Percentiles rank a stretch among this genome's conserved stretches.
Evolutionary conservation across 2,329 filamentous ascomycete species (phyloP).

Genomic region (Gaeumannomyces sp.): DNA sequence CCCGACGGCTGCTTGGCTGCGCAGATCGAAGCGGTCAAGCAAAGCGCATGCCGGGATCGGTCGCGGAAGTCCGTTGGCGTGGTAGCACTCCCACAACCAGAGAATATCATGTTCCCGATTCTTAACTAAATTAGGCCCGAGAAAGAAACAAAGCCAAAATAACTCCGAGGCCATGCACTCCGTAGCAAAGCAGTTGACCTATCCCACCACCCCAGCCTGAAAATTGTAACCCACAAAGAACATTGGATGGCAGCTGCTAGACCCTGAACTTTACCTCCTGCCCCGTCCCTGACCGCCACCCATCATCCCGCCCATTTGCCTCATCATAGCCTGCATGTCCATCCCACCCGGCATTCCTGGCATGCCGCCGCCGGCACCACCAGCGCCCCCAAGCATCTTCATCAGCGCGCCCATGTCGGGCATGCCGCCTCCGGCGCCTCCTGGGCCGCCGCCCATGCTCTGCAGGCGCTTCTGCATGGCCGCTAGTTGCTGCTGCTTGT

Average conservation of each 20-base stretch:
- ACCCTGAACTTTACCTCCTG: slow-evolving; percentile 3
- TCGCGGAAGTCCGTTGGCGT: background rate
- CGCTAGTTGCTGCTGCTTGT: slow-evolving; percentile 88
- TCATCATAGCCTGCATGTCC: slow-evolving; percentile 77
- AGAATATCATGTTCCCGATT: background rate
- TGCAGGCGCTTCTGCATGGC: slow-evolving; percentile 96
- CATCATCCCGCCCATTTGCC: slow-evolving; percentile 44
- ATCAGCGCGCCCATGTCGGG: slow-evolving; percentile 81
- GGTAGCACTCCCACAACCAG: background rate
- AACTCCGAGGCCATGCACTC: slow-evolving; percentile 10
- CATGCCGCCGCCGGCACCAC: slow-evolving; percentile 50
- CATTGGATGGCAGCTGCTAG: background rate
- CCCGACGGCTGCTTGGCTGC: too few relatives aligned
- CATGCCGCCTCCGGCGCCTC: slow-evolving; percentile 53
- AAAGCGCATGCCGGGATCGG: too few relatives aligned
- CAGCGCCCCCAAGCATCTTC: slow-evolving; percentile 80
- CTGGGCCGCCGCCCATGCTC: slow-evolving; percentile 75
- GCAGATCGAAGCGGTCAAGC: background rate
- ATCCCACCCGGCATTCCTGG: slow-evolving; percentile 62
- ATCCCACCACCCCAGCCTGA: background rate
- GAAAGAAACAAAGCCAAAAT: background rate
- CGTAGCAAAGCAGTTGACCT: background rate
- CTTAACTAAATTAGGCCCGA: background rate
- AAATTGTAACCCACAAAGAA: background rate
- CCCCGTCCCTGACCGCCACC: slow-evolving; percentile 17